Evolutionary conservation across 768 basidiomycete genomes (phyloP).

Genomic region (Panaeolus cyanescens): DNA sequence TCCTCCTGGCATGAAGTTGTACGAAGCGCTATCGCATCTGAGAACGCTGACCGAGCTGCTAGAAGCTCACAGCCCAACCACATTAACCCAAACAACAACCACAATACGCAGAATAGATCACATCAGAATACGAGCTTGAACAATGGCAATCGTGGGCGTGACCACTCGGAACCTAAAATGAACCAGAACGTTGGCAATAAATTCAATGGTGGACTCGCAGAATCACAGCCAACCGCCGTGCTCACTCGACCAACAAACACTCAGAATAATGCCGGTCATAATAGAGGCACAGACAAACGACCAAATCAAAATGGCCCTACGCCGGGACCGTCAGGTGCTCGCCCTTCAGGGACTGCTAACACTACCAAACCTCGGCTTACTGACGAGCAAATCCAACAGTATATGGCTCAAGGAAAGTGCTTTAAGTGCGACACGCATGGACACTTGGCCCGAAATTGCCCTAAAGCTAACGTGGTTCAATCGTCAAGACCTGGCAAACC

Average conservation of each 20-base stretch:
- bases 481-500: not conserved
- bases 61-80: not conserved
- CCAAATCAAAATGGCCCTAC: not conserved
- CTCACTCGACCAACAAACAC: no score
- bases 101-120: no score
- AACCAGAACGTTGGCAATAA: not conserved
- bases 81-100: not conserved
- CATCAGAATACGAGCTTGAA: no score
- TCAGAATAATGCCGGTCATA: not conserved
- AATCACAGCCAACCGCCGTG: not conserved
- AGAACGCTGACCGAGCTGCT: slow-evolving; percentile 22
- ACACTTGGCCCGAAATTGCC: slow-evolving; percentile 27
- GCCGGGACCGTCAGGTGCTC: not conserved
- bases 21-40: slow-evolving; percentile 26
- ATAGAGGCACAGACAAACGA: not conserved
- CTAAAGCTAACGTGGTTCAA: slow-evolving; percentile 8
- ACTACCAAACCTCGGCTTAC: not conserved
- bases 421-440: slow-evolving; percentile 24
- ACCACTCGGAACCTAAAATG: no score
- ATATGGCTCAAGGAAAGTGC: slow-evolving; percentile 18
- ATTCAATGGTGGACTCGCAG: not conserved
- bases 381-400: slow-evolving; percentile 7
- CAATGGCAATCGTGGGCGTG: no score
- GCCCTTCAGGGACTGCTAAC: not conserved
- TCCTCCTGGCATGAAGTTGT: slow-evolving; percentile 26